Base-by-base conservation (phyloP, 345 rosid species). In the Citrus inodora region DNA sequence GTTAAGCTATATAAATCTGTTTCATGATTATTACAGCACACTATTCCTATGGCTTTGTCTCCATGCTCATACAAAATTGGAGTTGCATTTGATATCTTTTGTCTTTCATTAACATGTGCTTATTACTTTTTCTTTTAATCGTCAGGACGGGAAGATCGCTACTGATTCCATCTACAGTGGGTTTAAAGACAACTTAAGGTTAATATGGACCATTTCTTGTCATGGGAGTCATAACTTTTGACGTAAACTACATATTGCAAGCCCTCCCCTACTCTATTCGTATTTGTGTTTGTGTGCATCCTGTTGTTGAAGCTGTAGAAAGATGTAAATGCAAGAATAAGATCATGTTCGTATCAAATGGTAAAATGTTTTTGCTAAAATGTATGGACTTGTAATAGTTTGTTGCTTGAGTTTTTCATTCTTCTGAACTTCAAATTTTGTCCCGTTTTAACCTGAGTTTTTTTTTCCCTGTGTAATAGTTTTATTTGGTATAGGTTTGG, bases 171-270 rank as follows among this genome's bases (percentile, higher is more conserved):
- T 63, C 3, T 67, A 70, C 2, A 32, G 65, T 6, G 64, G 76
- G 82, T 86, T 88, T 27, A 64, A 81, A 65, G 88, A 80, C 58
- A 82, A 25, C 17, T 22, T 88, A 25, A 81, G 58, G 58, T 24
- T 85, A 73, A 77, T 86, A 63, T 85, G 89, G 80, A 81, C 42
- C 66, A 76, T 13, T 86, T 86, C 84, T 77, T 76, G 30, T 67
- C 55, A 6, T 24, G 8, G 42, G 42, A 38, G 14, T 35, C 53
- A 32, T 71, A n/a, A 22, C 11, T 28, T 27, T 28, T 10, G 25
- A 16, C 19, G 1, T 46, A 48, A 37, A 30, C 32, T 46, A 7
- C 48, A n/a, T 0, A 11, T 48, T 38, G 64, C 27, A 21, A 55
- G 75, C 74, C 1, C 17, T 4, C 2, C n/a, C 4, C 14, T 10